Evolutionary conservation across 805 yeast genomes (phyloP).

Genomic region (Saccharomycopsis lassenensis): DNA sequence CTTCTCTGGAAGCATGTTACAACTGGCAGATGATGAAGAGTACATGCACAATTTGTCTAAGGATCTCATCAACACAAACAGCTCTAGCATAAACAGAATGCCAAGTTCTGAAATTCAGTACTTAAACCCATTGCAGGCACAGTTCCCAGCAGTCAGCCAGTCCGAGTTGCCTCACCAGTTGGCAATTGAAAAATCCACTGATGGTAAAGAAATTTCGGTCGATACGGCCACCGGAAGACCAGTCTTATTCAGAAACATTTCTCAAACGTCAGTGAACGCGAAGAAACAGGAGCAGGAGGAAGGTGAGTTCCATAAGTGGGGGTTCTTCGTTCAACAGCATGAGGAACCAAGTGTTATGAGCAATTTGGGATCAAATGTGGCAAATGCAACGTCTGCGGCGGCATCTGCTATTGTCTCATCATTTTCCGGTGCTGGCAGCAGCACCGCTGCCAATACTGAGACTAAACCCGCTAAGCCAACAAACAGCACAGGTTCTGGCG

Average conservation of each 20-base stretch:
- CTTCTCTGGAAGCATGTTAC: too few relatives aligned
- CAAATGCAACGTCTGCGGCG: background rate
- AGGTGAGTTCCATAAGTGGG: slow-evolving; percentile 85
- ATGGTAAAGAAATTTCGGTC: slow-evolving; percentile 41
- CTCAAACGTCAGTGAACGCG: slow-evolving; percentile 57
- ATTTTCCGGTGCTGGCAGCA: background rate
- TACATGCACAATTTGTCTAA: slow-evolving; percentile 17
- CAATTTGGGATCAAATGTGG: background rate
- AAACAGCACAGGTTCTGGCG: slow-evolving; percentile 2
- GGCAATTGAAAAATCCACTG: slow-evolving; percentile 51
- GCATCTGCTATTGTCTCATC: background rate
- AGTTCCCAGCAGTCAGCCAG: slow-evolving; percentile 8
- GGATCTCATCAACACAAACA: slow-evolving; percentile 15
- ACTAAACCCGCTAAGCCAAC: background rate
- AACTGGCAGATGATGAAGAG: slow-evolving; percentile 9
- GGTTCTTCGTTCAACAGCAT: slow-evolving; percentile 64
- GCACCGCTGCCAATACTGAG: background rate
- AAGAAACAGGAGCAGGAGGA: slow-evolving; percentile 80
- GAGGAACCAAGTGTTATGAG: slow-evolving; percentile 19
- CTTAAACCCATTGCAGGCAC: slow-evolving; percentile 5
- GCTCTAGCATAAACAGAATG: slow-evolving; percentile 13
- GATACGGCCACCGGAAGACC: slow-evolving; percentile 68
- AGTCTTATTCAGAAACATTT: slow-evolving; percentile 49
- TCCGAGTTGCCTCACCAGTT: slow-evolving; percentile 50
- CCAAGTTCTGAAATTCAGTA: slow-evolving; percentile 16